Conservation (phyloP, 345 rosid genomes). For the Ricinus communis region DNA sequence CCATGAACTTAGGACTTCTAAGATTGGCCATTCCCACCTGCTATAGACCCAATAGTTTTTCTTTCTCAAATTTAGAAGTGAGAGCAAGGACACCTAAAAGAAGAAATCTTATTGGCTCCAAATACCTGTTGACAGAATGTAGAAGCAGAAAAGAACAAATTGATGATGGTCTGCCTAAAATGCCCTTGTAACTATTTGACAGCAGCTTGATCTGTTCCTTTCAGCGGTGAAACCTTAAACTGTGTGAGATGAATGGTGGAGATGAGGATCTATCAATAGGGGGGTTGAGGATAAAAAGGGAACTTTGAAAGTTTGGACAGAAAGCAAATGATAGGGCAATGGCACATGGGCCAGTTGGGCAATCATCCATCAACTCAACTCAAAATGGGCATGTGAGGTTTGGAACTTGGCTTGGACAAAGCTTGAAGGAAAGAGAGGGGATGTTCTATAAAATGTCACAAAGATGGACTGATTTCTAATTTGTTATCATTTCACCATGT, state of each 20-base stretch:
- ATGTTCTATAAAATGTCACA: background rate
- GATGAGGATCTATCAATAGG: too few relatives aligned
- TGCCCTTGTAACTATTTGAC: background rate
- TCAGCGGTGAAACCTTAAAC: conserved; percentile 3
- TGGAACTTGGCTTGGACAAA: background rate
- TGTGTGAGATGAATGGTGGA: background rate
- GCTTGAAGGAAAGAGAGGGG: background rate
- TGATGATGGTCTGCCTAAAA: conserved; percentile 8
- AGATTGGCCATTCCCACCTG: conserved; percentile 28
- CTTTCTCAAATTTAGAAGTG: conserved; percentile 5
- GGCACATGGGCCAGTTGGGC: conserved; percentile 34
- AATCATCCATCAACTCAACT: background rate
- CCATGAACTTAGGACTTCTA: conserved; percentile 12
- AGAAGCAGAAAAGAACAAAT: conserved; percentile 5
- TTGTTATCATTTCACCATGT: conserved; percentile 9
- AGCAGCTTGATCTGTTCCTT: background rate
- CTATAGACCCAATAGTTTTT: too few relatives aligned
- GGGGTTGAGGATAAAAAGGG: conserved; percentile 2
- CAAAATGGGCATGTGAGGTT: conserved; percentile 2
- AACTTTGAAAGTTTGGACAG: background rate
- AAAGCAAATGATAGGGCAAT: conserved; percentile 13
- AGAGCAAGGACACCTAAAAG: background rate
- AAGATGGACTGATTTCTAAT: too few relatives aligned
- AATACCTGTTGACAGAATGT: background rate
- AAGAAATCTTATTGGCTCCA: conserved; percentile 7